A percentile compares a stretch with the other conserved stretches of the same genome.
These are phyloP conservation scores for Claviceps sorghi DNA, from an alignment of 2,329 filamentous ascomycete species.

Conservation along the genomic window DNA sequence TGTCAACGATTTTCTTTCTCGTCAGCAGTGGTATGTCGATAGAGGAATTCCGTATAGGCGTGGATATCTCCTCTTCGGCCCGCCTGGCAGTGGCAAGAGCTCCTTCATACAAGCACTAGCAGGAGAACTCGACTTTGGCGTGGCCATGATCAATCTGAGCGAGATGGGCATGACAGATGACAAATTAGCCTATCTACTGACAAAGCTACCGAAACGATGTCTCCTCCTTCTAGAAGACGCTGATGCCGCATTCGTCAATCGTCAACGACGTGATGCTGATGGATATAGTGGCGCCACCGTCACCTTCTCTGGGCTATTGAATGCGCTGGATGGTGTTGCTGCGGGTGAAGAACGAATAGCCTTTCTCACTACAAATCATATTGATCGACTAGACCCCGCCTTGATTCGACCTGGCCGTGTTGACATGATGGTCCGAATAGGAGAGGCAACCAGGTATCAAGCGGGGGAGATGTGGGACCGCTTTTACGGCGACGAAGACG, in stretches of 20 bases:
- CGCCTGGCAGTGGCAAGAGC: constrained; percentile 83
- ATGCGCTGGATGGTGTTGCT: constrained; percentile 79
- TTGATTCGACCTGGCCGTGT: constrained; percentile 82
- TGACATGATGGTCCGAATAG: constrained; percentile 82
- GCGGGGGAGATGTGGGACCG: constrained; percentile 82
- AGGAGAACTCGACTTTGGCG: constrained; percentile 81
- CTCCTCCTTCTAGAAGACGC: constrained; percentile 79
- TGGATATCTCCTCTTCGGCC: constrained; percentile 78
- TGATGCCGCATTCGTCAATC: constrained; percentile 78
- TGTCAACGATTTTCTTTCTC: constrained; percentile 65
- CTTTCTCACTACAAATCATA: constrained; percentile 88
- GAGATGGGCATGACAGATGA: constrained; percentile 84
- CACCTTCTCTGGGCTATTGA: constrained; percentile 83
- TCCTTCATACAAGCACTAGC: constrained; percentile 93
- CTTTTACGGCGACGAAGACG: constrained; percentile 78
- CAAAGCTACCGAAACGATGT: constrained; percentile 69
- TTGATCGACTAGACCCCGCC: constrained; percentile 77
- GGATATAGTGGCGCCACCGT: constrained; percentile 80
- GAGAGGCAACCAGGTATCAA: constrained; percentile 74
- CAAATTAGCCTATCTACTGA: constrained; percentile 70
- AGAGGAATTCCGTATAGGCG: constrained; percentile 87
- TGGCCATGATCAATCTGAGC: constrained; percentile 83
- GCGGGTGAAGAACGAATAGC: constrained; percentile 88
- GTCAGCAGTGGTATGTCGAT: constrained; percentile 79
- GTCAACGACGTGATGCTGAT: constrained; percentile 60